Percentiles rank a stretch among this genome's conserved stretches.
phyloP scores from a whole-genome alignment of 371 early-diverging fungal species.

The Basidiobolus meristosporus region DNA sequence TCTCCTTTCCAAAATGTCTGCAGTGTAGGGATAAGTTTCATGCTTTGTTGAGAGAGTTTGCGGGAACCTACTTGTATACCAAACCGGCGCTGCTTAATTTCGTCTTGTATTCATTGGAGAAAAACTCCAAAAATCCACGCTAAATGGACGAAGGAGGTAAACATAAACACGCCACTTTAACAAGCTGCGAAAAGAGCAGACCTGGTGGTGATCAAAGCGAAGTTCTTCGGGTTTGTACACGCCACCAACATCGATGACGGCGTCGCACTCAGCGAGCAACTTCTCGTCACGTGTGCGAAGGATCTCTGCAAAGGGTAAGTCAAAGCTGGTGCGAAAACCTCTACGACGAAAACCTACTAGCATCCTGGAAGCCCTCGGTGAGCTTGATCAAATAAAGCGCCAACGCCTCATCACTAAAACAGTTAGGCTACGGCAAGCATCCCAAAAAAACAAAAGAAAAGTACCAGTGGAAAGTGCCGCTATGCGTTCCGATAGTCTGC shows the following conservation, averaged over 20 bases:
- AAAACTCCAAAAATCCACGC: constrained; percentile 83
- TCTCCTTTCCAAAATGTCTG: constrained; percentile 71
- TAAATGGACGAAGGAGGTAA: no score
- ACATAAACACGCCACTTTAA: not conserved
- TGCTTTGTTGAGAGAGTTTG: no score
- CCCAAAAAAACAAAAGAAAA: no score
- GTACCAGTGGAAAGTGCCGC: constrained; percentile 73
- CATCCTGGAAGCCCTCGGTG: constrained; percentile 42
- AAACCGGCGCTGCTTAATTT: constrained; percentile 87
- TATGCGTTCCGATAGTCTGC: constrained; percentile 68
- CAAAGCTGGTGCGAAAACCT: constrained; percentile 6
- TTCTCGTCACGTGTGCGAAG: constrained; percentile 77
- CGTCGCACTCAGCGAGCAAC: constrained; percentile 58
- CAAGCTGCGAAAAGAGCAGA: constrained; percentile 1
- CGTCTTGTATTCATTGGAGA: constrained; percentile 51
- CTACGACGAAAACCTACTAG: constrained; percentile 11
- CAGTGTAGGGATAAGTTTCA: no score
- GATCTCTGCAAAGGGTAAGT: constrained; percentile 14
- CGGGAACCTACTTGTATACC: constrained; percentile 45
- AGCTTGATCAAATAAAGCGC: constrained; percentile 75
- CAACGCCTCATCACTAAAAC: constrained; percentile 74
- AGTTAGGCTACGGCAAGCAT: not conserved
- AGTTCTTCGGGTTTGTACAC: constrained; percentile 63
- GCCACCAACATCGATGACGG: constrained; percentile 96
- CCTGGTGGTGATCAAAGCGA: constrained; percentile 95